Evolutionary conservation across 768 basidiomycete species (phyloP), one percentile per base, ranked within the genome.

Genomic region (Pisolithus marmoratus): DNA sequence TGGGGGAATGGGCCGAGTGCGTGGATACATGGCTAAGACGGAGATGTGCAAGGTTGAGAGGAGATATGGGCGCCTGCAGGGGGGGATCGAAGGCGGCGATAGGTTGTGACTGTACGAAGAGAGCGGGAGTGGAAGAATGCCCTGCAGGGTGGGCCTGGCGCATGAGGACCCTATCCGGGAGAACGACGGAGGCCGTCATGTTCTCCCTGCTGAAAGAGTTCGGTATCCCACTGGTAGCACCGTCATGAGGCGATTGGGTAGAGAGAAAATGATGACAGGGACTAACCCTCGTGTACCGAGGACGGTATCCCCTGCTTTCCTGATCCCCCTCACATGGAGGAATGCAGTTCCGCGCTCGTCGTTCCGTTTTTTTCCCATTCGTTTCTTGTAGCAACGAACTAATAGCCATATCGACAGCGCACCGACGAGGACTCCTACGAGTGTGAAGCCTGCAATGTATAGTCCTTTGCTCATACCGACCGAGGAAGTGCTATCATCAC

Each of bases 111-210:
- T 17, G 53, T 27, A 26, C 23, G 17, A 57, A 45, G 17, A 8
- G n/a, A 72, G 65, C 14, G 73, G 72, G 75, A 65, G 27, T 67
- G 68, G 23, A 75, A 76, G 54, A 76, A 11, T 6, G 23, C 14
- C 46, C 76, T 74, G 46, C 76, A 69, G 42, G 69, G 67, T 31
- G 70, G 63, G 47, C 60, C 46, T 71, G 63, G 31, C 67, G 71
- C 23, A 71, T 55, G 52, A 79, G 63, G 20, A 73, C 71, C 58
- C 73, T 78, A 15, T 74, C 71, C 9, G 87, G 87, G 52, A 86
- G 70, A 23, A 80, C 56, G 49, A 87, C 70, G 38, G 72, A 72
- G 12, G 68, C 54, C 23, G 75, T 72, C 43, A 83, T 50, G 40
- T 74, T 69, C 11, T 62, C 57, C 38, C 79, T 70, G 17, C 79